phyloP scores from a whole-genome alignment of 2,329 filamentous ascomycete species.

The Fusarium euwallaceae region DNA sequence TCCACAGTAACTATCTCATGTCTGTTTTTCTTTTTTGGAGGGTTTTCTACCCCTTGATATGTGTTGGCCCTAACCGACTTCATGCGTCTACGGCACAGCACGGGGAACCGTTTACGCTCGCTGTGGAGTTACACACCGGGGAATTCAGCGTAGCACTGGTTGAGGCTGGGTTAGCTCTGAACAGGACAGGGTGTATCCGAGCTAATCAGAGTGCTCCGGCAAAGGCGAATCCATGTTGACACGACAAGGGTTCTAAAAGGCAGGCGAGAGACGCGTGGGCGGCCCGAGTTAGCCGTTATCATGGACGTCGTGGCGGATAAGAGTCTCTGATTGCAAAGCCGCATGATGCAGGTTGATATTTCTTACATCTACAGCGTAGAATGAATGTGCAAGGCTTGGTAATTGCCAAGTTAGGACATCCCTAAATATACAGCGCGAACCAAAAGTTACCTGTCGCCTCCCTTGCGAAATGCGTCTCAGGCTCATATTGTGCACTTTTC shows the following conservation, averaged over 20 bases:
- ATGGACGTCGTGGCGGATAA: not conserved
- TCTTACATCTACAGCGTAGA: no score
- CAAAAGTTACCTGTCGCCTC: no score
- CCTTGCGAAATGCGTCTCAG: no score
- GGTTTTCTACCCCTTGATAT: not conserved
- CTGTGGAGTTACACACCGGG: not conserved
- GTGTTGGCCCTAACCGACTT: not conserved
- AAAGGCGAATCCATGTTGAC: not conserved
- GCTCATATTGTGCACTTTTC: no score
- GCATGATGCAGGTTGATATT: not conserved
- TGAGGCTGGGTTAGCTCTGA: not conserved
- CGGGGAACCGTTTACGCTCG: not conserved
- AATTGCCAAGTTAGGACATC: no score
- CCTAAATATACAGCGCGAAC: no score
- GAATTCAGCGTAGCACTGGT: not conserved
- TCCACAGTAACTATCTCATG: not conserved
- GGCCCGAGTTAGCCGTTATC: not conserved
- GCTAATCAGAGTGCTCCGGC: not conserved
- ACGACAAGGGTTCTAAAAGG: not conserved
- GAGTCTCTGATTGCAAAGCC: not conserved
- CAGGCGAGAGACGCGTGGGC: not conserved
- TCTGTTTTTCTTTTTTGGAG: not conserved
- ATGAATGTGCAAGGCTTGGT: no score
- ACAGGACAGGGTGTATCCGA: not conserved
- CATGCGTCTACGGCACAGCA: conserved; percentile 10